These are phyloP conservation scores for Xanthoparmelia taractica DNA, from an alignment of 495 filamentous ascomycete genomes.

Conservation along the genomic window DNA sequence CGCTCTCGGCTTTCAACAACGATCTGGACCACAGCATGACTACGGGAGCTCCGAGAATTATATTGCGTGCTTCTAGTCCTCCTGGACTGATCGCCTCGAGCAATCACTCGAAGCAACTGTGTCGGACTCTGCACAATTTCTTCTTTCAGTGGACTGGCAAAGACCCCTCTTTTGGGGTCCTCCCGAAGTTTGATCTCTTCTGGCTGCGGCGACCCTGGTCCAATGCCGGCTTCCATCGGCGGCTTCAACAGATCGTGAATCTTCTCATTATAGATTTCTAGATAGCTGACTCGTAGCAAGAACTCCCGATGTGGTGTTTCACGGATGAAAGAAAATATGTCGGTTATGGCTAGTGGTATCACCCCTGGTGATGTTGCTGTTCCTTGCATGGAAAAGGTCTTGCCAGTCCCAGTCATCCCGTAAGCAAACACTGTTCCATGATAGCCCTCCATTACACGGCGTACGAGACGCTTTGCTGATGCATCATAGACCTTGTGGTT, in stretches of 20 bases:
- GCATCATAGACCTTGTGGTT: constrained; percentile 92
- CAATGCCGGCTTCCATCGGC: constrained; percentile 43
- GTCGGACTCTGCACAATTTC: constrained; percentile 98
- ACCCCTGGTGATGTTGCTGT: constrained; percentile 95
- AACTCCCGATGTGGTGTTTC: constrained; percentile 95
- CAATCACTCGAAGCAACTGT: constrained; percentile 89
- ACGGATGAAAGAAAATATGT: constrained; percentile 97
- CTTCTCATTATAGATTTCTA: constrained; percentile 98
- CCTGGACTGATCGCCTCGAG: constrained; percentile 83
- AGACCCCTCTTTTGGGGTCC: constrained; percentile 91
- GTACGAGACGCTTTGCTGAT: constrained; percentile 84
- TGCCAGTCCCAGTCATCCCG: constrained; percentile 97
- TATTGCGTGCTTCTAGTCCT: constrained; percentile 90
- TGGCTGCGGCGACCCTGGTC: constrained; percentile 42
- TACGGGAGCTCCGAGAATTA: constrained; percentile 91
- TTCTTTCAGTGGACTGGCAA: constrained; percentile 92
- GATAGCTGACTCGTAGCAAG: constrained; percentile 89
- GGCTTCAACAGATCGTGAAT: constrained; percentile 89
- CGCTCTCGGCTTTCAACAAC: constrained; percentile 95
- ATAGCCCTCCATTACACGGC: constrained; percentile 97
- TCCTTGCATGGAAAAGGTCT: constrained; percentile 99
- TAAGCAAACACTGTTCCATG: constrained; percentile 98
- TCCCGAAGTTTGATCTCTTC: constrained; percentile 97
- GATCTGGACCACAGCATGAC: constrained; percentile 96
- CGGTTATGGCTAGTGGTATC: constrained; percentile 92